Percentiles rank a stretch among this genome's conserved stretches.
These are phyloP conservation scores for Stephania yunnanensis DNA, from an alignment of 164 flowering plant genomes.

Conservation along the genomic window DNA sequence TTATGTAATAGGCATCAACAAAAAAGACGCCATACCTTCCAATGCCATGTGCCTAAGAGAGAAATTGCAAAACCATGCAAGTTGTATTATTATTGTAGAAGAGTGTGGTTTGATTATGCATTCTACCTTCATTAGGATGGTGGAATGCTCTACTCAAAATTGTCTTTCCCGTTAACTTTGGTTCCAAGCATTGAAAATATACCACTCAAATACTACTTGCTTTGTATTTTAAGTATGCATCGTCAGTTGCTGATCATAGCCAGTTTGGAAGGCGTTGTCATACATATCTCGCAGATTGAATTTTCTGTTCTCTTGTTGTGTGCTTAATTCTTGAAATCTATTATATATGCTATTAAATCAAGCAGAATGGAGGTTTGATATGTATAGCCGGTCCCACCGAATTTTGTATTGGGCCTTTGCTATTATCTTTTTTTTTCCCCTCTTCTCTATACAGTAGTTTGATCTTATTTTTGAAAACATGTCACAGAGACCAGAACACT, in stretches of 20 bases:
- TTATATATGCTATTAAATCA: neutral
- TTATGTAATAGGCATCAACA: too few species aligned
- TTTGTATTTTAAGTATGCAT: too few species aligned
- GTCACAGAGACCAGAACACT: slow-evolving; percentile 71
- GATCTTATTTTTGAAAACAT: slow-evolving; percentile 12
- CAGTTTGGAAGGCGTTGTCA: too few species aligned
- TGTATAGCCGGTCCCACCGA: too few species aligned
- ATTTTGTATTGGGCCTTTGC: too few species aligned
- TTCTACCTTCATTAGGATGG: too few species aligned
- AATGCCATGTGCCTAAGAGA: neutral
- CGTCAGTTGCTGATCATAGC: neutral
- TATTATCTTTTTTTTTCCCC: neutral
- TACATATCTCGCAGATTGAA: neutral
- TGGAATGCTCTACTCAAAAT: too few species aligned
- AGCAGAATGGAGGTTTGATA: too few species aligned
- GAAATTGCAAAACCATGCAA: neutral
- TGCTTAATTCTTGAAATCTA: neutral
- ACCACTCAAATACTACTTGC: too few species aligned
- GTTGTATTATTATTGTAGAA: too few species aligned
- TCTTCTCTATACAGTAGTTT: neutral
- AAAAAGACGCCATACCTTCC: neutral
- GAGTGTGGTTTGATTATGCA: too few species aligned
- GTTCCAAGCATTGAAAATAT: too few species aligned
- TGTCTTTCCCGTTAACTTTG: neutral
- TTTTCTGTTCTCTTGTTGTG: neutral